These are phyloP conservation scores for Ilex asprella DNA, from an alignment of 257 asterid genomes.

Conservation along the genomic window DNA sequence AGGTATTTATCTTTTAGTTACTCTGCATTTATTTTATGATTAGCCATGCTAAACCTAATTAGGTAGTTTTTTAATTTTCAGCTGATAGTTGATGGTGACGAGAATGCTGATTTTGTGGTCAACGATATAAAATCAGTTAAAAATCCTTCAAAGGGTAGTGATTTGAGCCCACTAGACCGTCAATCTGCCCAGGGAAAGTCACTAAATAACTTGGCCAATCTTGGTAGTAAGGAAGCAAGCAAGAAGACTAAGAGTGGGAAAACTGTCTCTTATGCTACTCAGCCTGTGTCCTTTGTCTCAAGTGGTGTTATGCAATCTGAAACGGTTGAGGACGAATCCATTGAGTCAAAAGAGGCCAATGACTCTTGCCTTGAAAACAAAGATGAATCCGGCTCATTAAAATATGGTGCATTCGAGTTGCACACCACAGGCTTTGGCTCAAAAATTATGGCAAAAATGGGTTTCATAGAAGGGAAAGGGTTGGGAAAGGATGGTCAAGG, in stretches of 20 bases:
- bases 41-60: not conserved
- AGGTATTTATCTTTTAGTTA: constrained; percentile 35
- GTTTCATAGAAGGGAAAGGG: constrained; percentile 73
- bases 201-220: constrained; percentile 21
- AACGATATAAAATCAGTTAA: constrained; percentile 24
- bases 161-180: constrained; percentile 20
- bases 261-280: constrained; percentile 59
- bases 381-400: constrained; percentile 23
- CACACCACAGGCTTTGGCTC: constrained; percentile 98
- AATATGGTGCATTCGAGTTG: constrained; percentile 73
- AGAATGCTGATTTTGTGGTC: constrained; percentile 58
- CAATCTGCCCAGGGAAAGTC: constrained; percentile 30
- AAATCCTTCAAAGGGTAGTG: constrained; percentile 26
- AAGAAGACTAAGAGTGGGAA: constrained; percentile 34
- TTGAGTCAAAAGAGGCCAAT: constrained; percentile 28
- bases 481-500: constrained; percentile 91
- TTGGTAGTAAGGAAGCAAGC: constrained; percentile 29
- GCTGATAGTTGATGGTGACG: constrained; percentile 64
- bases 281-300: constrained; percentile 79
- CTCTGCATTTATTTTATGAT: not conserved
- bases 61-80: constrained; percentile 29
- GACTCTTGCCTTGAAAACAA: constrained; percentile 26
- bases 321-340: constrained; percentile 23
- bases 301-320: constrained; percentile 61
- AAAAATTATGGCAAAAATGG: constrained; percentile 97